A percentile compares a stretch with the other conserved stretches of the same genome.
phyloP scores from a whole-genome alignment of 2,329 filamentous ascomycete species.

The Stromatinia cepivora region DNA sequence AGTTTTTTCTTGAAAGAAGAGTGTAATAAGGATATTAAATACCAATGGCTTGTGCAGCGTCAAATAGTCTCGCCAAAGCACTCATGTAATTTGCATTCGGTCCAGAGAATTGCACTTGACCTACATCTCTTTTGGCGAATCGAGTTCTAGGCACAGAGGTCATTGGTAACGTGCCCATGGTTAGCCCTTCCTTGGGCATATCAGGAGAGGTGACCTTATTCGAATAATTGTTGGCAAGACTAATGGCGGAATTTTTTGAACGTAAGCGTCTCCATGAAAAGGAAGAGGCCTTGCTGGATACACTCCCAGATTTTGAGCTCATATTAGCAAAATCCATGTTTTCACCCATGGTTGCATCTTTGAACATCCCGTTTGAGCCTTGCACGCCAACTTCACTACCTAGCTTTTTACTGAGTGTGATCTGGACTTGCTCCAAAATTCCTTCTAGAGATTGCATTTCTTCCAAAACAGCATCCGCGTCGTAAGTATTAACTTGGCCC shows the following conservation, averaged over 20 bases:
- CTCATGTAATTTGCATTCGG: conserved; percentile 91
- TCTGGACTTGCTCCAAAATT: conserved; percentile 83
- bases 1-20: conserved; percentile 29
- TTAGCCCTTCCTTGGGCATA: conserved; percentile 58
- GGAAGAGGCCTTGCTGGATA: conserved; percentile 73
- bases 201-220: conserved; percentile 49
- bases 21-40: conserved; percentile 44
- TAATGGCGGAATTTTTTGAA: conserved; percentile 79
- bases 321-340: conserved; percentile 48
- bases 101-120: conserved; percentile 70
- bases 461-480: conserved; percentile 87
- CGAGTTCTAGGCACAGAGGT: conserved; percentile 61
- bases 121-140: conserved; percentile 70
- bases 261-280: conserved; percentile 89
- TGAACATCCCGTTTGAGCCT: conserved; percentile 71
- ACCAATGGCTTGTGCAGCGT: conserved; percentile 92
- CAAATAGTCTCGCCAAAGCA: conserved; percentile 84
- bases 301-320: conserved; percentile 54
- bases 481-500: conserved; percentile 78
- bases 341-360: conserved; percentile 56
- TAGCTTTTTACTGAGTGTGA: conserved; percentile 74
- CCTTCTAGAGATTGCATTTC: conserved; percentile 90
- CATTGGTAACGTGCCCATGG: conserved; percentile 78
- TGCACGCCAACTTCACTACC: conserved; percentile 91
- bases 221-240: conserved; percentile 54